Percentiles rank a stretch among this genome's conserved stretches.
These are phyloP conservation scores for Skeletonema tropicum DNA, from an alignment of 108 stramenopile genomes.

Conservation along the genomic window DNA sequence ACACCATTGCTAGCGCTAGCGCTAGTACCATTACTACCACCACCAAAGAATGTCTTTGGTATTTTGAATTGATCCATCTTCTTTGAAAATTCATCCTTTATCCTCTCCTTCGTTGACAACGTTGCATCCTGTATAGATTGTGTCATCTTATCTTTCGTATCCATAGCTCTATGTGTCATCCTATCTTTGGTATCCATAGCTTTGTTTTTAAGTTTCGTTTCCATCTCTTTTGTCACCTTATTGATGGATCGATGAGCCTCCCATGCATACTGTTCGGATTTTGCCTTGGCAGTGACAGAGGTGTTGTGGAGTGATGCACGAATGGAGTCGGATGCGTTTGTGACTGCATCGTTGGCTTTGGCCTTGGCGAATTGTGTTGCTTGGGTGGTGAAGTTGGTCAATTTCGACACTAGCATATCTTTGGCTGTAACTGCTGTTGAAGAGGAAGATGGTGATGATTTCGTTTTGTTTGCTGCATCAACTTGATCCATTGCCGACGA, in stretches of 20 bases:
- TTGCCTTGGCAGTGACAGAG: not conserved
- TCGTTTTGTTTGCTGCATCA: not conserved
- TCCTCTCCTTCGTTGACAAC: not conserved
- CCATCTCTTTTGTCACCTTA: not conserved
- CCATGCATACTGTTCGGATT: conserved; percentile 17
- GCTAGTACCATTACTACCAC: not conserved
- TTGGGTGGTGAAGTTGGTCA: not conserved
- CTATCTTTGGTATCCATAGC: not conserved
- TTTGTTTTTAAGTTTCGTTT: not conserved
- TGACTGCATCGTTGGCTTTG: conserved; percentile 1
- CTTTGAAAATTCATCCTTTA: conserved; percentile 15
- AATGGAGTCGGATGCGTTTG: conserved; percentile 8
- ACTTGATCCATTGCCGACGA: not conserved
- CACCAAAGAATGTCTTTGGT: not conserved
- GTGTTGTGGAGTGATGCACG: conserved; percentile 9
- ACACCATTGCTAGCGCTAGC: not conserved
- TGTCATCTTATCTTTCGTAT: not conserved
- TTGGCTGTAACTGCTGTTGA: not conserved
- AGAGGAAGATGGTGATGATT: not conserved
- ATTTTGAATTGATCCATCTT: not conserved
- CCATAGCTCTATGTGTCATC: not conserved
- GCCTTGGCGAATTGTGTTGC: not conserved
- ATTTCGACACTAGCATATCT: not conserved
- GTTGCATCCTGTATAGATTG: conserved; percentile 3
- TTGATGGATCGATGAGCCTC: conserved; percentile 9